Evolutionary conservation across 805 yeast genomes (phyloP).

Genomic region (Monosporozyma servazzii): DNA sequence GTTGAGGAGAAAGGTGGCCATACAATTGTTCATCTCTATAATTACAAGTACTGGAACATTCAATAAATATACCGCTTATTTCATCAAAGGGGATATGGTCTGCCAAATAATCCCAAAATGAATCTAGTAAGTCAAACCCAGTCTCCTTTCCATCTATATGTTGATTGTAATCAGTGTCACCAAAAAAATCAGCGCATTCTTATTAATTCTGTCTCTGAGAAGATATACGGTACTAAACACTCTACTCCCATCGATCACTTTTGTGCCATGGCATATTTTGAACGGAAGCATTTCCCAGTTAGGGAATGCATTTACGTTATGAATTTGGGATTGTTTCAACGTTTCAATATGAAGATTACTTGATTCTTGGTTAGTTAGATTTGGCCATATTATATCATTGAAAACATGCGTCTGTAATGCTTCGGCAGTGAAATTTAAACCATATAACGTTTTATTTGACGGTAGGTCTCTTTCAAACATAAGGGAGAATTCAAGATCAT

Average conservation of each 20-base stretch:
- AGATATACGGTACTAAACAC: constrained; percentile 51
- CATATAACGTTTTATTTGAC: constrained; percentile 44
- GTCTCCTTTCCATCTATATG: constrained; percentile 37
- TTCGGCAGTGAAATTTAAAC: constrained; percentile 42
- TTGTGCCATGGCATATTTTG: constrained; percentile 33
- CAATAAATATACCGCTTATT: constrained; percentile 56
- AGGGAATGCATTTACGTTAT: constrained; percentile 15
- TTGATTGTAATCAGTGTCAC: constrained; percentile 55
- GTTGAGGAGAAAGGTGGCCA: constrained; percentile 73
- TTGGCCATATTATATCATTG: constrained; percentile 78
- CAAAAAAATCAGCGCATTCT: constrained; percentile 53
- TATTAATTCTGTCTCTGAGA: constrained; percentile 31
- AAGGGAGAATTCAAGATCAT: constrained; percentile 63
- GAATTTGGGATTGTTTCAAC: constrained; percentile 6
- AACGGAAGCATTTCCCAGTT: constrained; percentile 30
- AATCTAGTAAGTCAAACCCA: constrained; percentile 34
- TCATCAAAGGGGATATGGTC: constrained; percentile 33
- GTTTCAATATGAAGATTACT: constrained; percentile 11
- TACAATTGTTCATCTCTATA: constrained; percentile 41
- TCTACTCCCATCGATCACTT: constrained; percentile 21
- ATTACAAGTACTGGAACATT: constrained; percentile 56
- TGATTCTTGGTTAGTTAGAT: constrained; percentile 29
- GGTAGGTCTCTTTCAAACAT: constrained; percentile 14
- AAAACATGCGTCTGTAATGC: constrained; percentile 50
- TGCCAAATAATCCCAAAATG: constrained; percentile 52